Conservation (phyloP, 78 protist species). For the Tieghemostelium lacteum region DNA sequence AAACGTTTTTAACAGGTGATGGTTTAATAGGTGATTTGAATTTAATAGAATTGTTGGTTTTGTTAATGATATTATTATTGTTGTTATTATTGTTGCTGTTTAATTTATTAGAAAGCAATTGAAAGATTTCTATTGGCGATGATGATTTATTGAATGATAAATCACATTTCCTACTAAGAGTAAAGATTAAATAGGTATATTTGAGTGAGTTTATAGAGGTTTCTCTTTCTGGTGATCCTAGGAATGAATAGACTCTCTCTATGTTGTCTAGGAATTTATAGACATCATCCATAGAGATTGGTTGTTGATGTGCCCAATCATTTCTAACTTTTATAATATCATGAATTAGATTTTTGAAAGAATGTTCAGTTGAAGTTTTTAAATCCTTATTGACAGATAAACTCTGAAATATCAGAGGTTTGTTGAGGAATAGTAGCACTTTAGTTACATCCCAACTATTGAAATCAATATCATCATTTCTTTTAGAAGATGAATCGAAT, state of each 20-base stretch:
- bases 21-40: too few species aligned
- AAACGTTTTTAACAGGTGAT: too few species aligned
- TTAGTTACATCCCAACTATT: conserved; percentile 4
- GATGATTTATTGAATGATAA: conserved; percentile 19
- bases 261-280: conserved; percentile 14
- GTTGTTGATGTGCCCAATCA: conserved; percentile 57
- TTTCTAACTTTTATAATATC: conserved; percentile 25
- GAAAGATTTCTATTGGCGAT: conserved; percentile 10
- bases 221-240: neutral
- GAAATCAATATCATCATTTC: conserved; percentile 7
- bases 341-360: neutral
- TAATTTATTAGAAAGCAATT: neutral
- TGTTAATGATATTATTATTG: conserved; percentile 4
- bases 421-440: neutral
- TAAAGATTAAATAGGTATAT: conserved; percentile 43
- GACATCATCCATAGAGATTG: conserved; percentile 28
- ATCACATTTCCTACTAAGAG: conserved; percentile 27
- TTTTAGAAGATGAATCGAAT: too few species aligned
- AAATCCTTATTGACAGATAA: too few species aligned
- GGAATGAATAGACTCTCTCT: conserved; percentile 12
- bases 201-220: conserved; percentile 16
- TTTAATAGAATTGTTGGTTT: neutral
- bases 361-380: too few species aligned
- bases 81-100: neutral
- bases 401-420: too few species aligned